These are phyloP conservation scores for Aspergillus ibericus DNA, from an alignment of 2,329 filamentous ascomycete species.

Conservation along the genomic window DNA sequence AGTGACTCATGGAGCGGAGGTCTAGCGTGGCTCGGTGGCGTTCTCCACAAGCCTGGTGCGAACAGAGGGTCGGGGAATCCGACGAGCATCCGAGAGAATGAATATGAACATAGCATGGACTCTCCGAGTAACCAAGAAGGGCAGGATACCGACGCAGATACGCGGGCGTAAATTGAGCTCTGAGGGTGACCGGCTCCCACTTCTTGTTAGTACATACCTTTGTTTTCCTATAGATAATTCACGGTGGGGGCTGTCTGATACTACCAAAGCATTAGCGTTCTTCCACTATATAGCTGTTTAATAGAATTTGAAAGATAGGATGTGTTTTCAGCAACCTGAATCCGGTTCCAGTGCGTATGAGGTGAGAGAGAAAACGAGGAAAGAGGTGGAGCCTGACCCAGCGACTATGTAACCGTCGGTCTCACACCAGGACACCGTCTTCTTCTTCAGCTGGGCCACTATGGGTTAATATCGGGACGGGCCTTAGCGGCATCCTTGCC, in stretches of 20 bases:
- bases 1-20: constrained; percentile 41
- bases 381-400: not conserved
- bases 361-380: too few relatives aligned
- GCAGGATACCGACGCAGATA: constrained; percentile 1
- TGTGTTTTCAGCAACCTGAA: not conserved
- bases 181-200: constrained; percentile 9
- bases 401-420: too few relatives aligned
- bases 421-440: too few relatives aligned
- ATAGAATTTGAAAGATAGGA: not conserved
- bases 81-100: not conserved
- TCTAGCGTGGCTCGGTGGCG: constrained; percentile 37
- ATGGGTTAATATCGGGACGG: not conserved
- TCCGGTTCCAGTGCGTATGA: not conserved
- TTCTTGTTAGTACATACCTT: constrained; percentile 10
- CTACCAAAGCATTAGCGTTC: constrained; percentile 1
- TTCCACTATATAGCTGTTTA: constrained; percentile 1
- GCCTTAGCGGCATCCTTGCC: constrained; percentile 1
- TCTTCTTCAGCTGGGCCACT: not conserved
- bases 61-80: constrained; percentile 1
- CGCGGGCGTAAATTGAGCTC: constrained; percentile 6
- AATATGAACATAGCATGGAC: not conserved
- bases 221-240: constrained; percentile 2
- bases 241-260: not conserved
- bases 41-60: constrained; percentile 25
- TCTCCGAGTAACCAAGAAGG: not conserved